Evolutionary conservation across 129 eudicot species (phyloP).

Genomic region (Glebionis coronaria): DNA sequence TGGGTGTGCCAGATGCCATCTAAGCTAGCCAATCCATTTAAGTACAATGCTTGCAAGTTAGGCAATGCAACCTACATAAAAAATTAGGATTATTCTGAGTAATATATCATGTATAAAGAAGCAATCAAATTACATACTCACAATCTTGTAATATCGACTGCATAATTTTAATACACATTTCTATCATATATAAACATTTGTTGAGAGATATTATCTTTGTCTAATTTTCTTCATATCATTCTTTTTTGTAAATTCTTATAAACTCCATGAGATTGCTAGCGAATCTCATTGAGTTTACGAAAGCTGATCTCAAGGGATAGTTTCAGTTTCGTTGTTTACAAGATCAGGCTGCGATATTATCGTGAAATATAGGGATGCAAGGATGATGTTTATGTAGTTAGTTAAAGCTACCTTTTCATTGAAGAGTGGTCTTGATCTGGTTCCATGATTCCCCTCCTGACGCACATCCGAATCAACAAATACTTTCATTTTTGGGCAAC

Average conservation of each 20-base stretch:
- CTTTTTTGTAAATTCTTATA: no score
- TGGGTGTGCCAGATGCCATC: conserved; percentile 36
- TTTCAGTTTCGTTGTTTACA: no score
- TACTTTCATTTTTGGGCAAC: conserved; percentile 33
- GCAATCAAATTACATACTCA: background rate
- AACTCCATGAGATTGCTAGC: no score
- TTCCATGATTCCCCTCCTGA: conserved; percentile 20
- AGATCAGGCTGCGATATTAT: no score
- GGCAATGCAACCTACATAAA: conserved; percentile 37
- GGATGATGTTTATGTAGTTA: no score
- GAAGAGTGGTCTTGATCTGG: conserved; percentile 14
- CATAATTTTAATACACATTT: no score
- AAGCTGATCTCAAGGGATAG: no score
- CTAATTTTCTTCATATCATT: no score
- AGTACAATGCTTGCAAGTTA: conserved; percentile 32
- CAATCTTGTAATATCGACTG: background rate
- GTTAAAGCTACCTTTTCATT: conserved; percentile 33
- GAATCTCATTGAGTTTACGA: no score
- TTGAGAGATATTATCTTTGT: no score
- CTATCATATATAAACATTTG: no score
- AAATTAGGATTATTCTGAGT: background rate
- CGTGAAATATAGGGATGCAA: no score
- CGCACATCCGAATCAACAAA: conserved; percentile 29
- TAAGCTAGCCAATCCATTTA: conserved; percentile 29
- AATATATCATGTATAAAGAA: conserved; percentile 3